phyloP scores from a whole-genome alignment of 768 basidiomycete species.

The Russula foetens region DNA sequence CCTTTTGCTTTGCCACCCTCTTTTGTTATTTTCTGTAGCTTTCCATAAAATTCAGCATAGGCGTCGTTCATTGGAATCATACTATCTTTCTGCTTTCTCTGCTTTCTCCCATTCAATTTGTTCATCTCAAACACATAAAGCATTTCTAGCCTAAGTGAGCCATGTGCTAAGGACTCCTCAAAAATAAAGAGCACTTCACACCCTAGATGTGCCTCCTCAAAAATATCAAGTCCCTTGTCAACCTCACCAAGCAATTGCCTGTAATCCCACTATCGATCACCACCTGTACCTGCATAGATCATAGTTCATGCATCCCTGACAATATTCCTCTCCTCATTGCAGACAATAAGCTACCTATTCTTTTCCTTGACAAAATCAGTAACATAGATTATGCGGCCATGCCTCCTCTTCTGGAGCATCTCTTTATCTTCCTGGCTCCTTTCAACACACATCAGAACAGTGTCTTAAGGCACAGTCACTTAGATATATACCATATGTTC shows the following conservation, averaged over 20 bases:
- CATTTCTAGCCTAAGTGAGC: not conserved
- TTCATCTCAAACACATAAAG: not conserved
- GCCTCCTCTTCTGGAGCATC: not conserved
- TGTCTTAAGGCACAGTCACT: no score
- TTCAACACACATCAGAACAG: no score
- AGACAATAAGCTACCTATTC: not conserved
- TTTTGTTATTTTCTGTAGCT: not conserved
- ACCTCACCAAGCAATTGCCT: no score
- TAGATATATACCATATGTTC: no score
- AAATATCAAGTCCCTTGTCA: no score
- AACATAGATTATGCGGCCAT: not conserved
- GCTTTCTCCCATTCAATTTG: not conserved
- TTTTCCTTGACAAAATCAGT: not conserved
- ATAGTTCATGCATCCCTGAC: no score
- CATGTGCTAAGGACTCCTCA: not conserved
- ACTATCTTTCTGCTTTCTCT: not conserved
- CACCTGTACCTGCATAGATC: no score
- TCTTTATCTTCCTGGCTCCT: no score
- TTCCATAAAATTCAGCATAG: not conserved
- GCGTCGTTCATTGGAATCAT: not conserved
- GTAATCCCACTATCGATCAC: no score
- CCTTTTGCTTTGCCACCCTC: not conserved
- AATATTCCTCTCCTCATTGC: not conserved
- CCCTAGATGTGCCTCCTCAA: no score
- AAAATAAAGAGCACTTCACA: no score